A percentile compares a stretch with the other conserved stretches of the same genome.
These are phyloP conservation scores for Lyophyllum semitale DNA, from an alignment of 768 basidiomycete species.

Conservation along the genomic window DNA sequence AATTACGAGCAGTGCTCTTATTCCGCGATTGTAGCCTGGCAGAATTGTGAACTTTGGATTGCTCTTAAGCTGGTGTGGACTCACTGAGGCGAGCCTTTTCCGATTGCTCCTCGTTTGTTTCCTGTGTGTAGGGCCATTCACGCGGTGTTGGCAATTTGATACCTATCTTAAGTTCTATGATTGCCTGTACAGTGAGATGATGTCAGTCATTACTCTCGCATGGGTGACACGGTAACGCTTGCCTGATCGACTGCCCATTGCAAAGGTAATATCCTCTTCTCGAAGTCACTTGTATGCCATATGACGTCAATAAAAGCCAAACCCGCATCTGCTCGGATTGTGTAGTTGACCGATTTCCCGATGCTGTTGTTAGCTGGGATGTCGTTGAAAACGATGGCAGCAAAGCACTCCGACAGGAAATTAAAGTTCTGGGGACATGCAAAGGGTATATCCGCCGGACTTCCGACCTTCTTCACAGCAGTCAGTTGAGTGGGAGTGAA, in stretches of 20 bases:
- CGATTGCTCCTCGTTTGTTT: slow-evolving; percentile 65
- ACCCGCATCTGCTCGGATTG: slow-evolving; percentile 68
- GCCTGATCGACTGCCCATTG: slow-evolving; percentile 80
- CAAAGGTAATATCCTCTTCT: slow-evolving; percentile 65
- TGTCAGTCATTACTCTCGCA: neutral
- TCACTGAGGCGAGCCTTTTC: slow-evolving; percentile 57
- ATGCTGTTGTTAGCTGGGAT: slow-evolving; percentile 42
- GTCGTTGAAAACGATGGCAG: slow-evolving; percentile 61
- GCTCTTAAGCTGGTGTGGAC: slow-evolving; percentile 22
- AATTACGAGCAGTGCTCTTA: slow-evolving; percentile 63
- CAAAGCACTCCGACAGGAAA: slow-evolving; percentile 67
- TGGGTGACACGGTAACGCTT: slow-evolving; percentile 14
- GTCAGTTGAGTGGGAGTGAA: slow-evolving; percentile 50
- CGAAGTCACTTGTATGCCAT: slow-evolving; percentile 67
- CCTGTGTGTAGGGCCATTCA: slow-evolving; percentile 73
- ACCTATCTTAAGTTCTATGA: slow-evolving; percentile 70
- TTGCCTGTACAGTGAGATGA: slow-evolving; percentile 45
- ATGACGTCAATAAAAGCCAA: slow-evolving; percentile 65
- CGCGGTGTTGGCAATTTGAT: slow-evolving; percentile 54
- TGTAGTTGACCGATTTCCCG: slow-evolving; percentile 60
- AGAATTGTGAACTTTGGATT: slow-evolving; percentile 2
- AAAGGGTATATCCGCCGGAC: slow-evolving; percentile 49
- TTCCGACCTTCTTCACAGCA: slow-evolving; percentile 50
- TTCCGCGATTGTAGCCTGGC: slow-evolving; percentile 62
- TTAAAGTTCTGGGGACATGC: slow-evolving; percentile 78